Conservation (phyloP, 2,329 filamentous ascomycete genomes). For the Eurotiales sp. region DNA sequence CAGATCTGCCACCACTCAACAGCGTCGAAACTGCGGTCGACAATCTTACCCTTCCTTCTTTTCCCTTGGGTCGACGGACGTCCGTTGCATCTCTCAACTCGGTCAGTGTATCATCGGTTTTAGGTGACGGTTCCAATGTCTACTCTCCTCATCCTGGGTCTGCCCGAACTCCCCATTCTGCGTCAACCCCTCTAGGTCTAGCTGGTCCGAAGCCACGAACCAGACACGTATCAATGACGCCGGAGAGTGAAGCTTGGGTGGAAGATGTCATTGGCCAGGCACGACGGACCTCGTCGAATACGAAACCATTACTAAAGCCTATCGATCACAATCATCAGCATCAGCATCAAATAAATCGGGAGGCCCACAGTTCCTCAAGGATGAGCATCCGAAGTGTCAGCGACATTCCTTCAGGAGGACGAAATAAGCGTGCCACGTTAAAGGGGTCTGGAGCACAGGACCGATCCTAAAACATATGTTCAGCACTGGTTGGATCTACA, state of each 20-base stretch:
- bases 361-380: conserved; percentile 25
- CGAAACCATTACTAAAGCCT: conserved; percentile 26
- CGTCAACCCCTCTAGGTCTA: conserved; percentile 39
- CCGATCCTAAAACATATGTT: conserved; percentile 18
- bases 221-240: conserved; percentile 39
- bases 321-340: conserved; percentile 13
- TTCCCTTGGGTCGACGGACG: conserved; percentile 27
- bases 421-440: conserved; percentile 37
- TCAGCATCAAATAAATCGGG: conserved; percentile 15
- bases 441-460: conserved; percentile 27
- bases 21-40: conserved; percentile 26
- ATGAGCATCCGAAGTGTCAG: conserved; percentile 29
- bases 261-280: conserved; percentile 45
- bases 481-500: too few species aligned
- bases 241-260: conserved; percentile 47
- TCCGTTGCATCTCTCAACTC: conserved; percentile 39
- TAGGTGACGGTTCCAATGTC: conserved; percentile 24
- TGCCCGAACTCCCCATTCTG: conserved; percentile 17
- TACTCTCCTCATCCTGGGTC: conserved; percentile 25
- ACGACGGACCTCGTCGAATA: conserved; percentile 34
- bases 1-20: conserved; percentile 23
- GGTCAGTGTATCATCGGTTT: conserved; percentile 25
- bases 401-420: conserved; percentile 34
- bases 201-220: conserved; percentile 42
- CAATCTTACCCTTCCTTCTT: conserved; percentile 28